These are phyloP conservation scores for Pelargonium fulgidum DNA, from an alignment of 441 rosid species.

Conservation along the genomic window DNA sequence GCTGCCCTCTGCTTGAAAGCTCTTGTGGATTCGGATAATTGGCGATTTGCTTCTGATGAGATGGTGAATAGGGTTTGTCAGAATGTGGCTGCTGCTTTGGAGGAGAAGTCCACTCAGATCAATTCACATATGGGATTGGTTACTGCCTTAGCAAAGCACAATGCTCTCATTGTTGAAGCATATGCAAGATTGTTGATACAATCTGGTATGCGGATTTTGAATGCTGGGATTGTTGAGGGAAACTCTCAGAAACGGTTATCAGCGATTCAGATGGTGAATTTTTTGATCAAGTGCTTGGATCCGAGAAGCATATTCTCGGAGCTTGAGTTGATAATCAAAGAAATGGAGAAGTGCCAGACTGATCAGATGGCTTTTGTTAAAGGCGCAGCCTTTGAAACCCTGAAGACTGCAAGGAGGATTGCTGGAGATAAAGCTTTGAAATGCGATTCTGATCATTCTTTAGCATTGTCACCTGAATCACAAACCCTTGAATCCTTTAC, in stretches of 20 bases:
- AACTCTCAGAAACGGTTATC: constrained; percentile 74
- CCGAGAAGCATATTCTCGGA: constrained; percentile 71
- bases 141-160: constrained; percentile 84
- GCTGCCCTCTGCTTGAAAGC: constrained; percentile 94
- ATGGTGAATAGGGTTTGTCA: constrained; percentile 87
- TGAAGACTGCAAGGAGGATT: constrained; percentile 64
- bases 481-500: constrained; percentile 59
- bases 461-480: constrained; percentile 71
- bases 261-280: constrained; percentile 93
- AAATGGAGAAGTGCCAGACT: constrained; percentile 71
- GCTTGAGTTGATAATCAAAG: constrained; percentile 53
- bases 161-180: constrained; percentile 72
- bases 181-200: constrained; percentile 79
- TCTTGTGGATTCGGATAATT: constrained; percentile 85
- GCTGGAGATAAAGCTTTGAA: constrained; percentile 38
- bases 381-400: constrained; percentile 81
- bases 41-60: constrained; percentile 77
- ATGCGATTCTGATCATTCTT: constrained; percentile 46
- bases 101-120: constrained; percentile 69
- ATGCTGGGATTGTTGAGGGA: constrained; percentile 52
- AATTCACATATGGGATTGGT: constrained; percentile 79
- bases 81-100: constrained; percentile 83
- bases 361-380: constrained; percentile 75
- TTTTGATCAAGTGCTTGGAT: constrained; percentile 84
- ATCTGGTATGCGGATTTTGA: constrained; percentile 64